phyloP scores from a whole-genome alignment of 2,329 filamentous ascomycete species.

The Diaporthe ampelina region DNA sequence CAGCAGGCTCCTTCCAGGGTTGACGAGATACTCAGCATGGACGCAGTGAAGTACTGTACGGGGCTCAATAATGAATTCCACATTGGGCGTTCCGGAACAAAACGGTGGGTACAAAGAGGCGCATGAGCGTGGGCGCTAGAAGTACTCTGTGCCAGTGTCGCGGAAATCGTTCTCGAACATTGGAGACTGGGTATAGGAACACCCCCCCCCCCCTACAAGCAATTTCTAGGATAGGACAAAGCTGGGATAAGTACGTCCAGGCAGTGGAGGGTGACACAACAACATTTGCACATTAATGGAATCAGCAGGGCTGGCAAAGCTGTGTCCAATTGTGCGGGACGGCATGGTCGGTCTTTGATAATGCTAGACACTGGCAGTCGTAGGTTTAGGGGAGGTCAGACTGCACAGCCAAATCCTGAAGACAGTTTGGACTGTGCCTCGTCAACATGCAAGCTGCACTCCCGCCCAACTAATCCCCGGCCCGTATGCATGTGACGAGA shows the following conservation, averaged over 20 bases:
- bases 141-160: too few relatives aligned
- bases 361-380: background rate
- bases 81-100: too few relatives aligned
- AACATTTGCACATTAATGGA: background rate
- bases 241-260: too few relatives aligned
- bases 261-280: background rate
- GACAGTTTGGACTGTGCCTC: background rate
- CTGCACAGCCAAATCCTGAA: background rate
- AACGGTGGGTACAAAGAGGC: too few relatives aligned
- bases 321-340: background rate
- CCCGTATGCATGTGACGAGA: background rate
- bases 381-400: background rate
- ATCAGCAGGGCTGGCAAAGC: background rate
- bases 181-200: background rate
- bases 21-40: too few relatives aligned
- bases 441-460: background rate
- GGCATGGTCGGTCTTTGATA: background rate
- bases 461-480: background rate
- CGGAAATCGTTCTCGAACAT: background rate
- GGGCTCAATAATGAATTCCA: too few relatives aligned
- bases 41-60: too few relatives aligned
- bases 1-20: too few relatives aligned
- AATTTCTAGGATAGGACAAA: background rate
- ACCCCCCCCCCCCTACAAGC: background rate
- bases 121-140: too few relatives aligned